Percentiles rank a stretch among this genome's conserved stretches.
Conservation (phyloP, 441 rosid genomes). For the Viola pubescens region DNA sequence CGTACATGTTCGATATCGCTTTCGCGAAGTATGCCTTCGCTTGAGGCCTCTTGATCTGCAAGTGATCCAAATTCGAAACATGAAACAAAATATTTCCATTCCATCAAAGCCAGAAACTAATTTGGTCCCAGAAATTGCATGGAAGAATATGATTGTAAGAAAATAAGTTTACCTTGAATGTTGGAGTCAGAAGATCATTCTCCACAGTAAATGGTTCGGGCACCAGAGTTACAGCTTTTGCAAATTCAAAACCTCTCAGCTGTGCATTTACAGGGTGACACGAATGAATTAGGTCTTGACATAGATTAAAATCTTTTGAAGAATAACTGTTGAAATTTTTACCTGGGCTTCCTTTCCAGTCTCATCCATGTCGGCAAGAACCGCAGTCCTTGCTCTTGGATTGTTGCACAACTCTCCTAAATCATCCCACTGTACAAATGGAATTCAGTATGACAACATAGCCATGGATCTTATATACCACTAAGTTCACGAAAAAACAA, state of each 20-base stretch:
- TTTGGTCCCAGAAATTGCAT: not conserved
- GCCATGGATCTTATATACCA: not conserved
- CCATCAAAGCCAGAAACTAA: not conserved
- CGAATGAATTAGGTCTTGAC: not conserved
- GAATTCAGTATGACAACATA: conserved; percentile 5
- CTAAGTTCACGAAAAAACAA: not conserved
- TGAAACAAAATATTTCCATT: not conserved
- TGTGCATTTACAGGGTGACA: conserved; percentile 23
- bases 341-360: conserved; percentile 85
- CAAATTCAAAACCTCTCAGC: conserved; percentile 98
- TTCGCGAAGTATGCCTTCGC: conserved; percentile 69
- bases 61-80: not conserved
- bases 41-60: conserved; percentile 91
- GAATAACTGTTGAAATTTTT: conserved; percentile 4
- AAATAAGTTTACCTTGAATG: conserved; percentile 63
- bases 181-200: conserved; percentile 85
- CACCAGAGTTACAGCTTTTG: conserved; percentile 78
- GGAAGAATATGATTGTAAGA: not conserved
- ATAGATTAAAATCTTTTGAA: not conserved
- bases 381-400: conserved; percentile 68
- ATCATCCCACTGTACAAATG: conserved; percentile 46
- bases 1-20: conserved; percentile 72
- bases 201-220: conserved; percentile 71
- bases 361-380: conserved; percentile 73
- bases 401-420: conserved; percentile 61